Base-by-base conservation (phyloP, 139 green algal genomes). In the Chlorella sp. region DNA sequence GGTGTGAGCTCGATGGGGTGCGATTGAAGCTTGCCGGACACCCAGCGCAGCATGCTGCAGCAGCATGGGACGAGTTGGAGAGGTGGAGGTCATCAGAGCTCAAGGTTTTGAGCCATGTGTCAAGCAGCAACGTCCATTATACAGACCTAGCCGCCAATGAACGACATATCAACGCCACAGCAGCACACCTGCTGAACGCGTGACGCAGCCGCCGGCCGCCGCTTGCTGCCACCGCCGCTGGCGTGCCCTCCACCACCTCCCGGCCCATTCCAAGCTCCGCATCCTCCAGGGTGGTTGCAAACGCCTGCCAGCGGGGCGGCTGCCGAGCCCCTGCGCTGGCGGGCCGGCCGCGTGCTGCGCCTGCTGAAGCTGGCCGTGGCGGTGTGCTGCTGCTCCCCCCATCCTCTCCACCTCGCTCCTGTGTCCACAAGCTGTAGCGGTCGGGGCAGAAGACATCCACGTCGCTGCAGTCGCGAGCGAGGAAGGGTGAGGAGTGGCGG, bases 1-100 rank as follows among this genome's bases (percentile, higher is more conserved):
- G 76, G 60, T 2, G 76, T 82, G 18, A 82, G 60, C 56, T 82
- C 57, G 15, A 82, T 56, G 36, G 76, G 76, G 76, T 82, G 76
- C 12, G 57, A 73, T 15, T 26, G 28, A 12, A 82, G 57, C 60
- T 63, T n/a, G 25, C 25, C 57, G 4, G 76, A 71, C 57, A 82
- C 57, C 76, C 76, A 82, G 36, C 57, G 13, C 23, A 82, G 57
- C 57, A 67, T 39, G 21, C 23, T 47, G 51, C 51, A 60, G 15
- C 13, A 15, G 15, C 51, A 21, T 18, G 13, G 51, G 51, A 21
- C 12, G 15, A 15, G 13, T 9, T 23, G 51, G 51, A 15, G 51
- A 9, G 21, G 11, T 60, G 51, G 21, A 60, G 51, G 15, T 60
- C 12, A 21, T 23, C 51, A 60, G 44, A 6, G 44, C 6, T 51